Percentiles rank a stretch among this genome's conserved stretches.
These are phyloP conservation scores for Larix kaempferi DNA, from an alignment of 75 land plant genomes.

Conservation along the genomic window DNA sequence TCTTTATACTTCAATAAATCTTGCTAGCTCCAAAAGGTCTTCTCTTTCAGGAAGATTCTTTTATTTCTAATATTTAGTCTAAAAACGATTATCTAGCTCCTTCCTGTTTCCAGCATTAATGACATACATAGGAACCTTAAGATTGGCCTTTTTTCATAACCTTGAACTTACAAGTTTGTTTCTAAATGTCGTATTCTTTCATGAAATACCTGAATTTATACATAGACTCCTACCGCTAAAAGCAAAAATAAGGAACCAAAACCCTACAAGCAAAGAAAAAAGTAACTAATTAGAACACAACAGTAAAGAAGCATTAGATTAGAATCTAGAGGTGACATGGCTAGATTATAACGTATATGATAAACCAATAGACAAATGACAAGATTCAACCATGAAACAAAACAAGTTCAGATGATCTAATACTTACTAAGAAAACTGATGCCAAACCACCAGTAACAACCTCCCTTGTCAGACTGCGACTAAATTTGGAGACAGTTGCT, in stretches of 20 bases:
- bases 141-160: no score
- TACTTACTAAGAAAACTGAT: constrained; percentile 81
- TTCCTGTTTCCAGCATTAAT: no score
- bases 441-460: constrained; percentile 67
- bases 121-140: no score
- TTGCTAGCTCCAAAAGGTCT: no score
- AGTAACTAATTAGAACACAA: neutral
- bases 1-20: no score
- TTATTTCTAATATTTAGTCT: no score
- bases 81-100: no score
- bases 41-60: no score
- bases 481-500: constrained; percentile 76
- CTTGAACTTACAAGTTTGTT: no score
- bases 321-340: no score
- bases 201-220: constrained; percentile 19
- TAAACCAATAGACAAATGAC: neutral
- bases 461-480: constrained; percentile 71
- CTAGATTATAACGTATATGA: neutral
- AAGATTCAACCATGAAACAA: neutral
- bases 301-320: neutral
- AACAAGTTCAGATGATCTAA: neutral
- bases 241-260: constrained; percentile 93
- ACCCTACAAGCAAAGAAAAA: constrained; percentile 50
- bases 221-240: constrained; percentile 87
- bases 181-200: no score